Percentiles rank a stretch among this genome's conserved stretches.
Conservation (phyloP, 2,329 filamentous ascomycete species). For the Xylariomycetidae sp. region DNA sequence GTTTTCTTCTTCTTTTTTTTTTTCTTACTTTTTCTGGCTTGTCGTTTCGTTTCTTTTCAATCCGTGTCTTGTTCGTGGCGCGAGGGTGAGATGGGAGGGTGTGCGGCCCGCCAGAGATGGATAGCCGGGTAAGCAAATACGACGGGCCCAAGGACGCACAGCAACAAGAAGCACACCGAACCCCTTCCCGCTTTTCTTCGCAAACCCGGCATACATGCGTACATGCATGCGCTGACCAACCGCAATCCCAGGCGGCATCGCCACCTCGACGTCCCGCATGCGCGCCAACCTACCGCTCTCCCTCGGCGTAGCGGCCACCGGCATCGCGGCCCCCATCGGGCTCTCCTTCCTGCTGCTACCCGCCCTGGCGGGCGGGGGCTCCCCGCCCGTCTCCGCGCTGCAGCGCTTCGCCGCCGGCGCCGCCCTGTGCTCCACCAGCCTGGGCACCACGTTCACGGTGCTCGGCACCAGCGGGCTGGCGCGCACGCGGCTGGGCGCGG, state of each 20-base stretch:
- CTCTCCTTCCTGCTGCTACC: constrained; percentile 9
- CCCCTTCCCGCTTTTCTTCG: no score
- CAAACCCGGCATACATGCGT: no score
- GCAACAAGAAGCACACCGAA: no score
- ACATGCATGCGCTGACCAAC: no score
- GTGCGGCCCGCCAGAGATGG: no score
- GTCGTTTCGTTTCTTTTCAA: no score
- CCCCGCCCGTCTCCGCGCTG: constrained; percentile 44
- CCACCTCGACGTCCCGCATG: constrained; percentile 46
- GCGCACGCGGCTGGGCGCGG: constrained; percentile 46
- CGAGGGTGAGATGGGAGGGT: no score
- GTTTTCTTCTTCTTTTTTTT: neutral
- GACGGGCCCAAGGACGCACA: no score
- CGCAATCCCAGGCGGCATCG: constrained; percentile 56
- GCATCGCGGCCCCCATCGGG: constrained; percentile 38
- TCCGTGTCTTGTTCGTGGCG: no score
- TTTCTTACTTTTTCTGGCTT: no score
- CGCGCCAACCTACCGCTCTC: constrained; percentile 57
- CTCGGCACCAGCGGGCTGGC: constrained; percentile 37
- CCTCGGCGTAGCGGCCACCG: constrained; percentile 56
- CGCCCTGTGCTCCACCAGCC: constrained; percentile 27
- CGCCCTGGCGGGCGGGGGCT: constrained; percentile 20
- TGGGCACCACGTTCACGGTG: constrained; percentile 49
- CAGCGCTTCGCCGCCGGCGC: constrained; percentile 42
- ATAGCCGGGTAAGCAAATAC: no score